These are phyloP conservation scores for Trametes cingulata DNA, from an alignment of 768 basidiomycete genomes.

Conservation along the genomic window DNA sequence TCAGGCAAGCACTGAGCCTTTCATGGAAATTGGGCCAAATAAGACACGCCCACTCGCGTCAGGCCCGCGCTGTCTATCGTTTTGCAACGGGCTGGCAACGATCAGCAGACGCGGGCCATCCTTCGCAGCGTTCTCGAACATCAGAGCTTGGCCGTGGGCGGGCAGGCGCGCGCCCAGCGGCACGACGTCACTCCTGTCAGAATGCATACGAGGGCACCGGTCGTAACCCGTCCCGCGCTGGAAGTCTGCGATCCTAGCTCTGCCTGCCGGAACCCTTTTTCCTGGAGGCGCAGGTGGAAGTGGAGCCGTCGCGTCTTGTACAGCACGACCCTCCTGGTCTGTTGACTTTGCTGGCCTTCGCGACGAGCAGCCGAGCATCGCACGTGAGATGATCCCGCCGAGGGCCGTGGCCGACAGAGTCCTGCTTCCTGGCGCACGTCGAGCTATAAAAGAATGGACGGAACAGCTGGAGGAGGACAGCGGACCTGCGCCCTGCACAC, in stretches of 20 bases:
- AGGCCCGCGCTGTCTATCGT: too few relatives aligned
- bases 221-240: background rate
- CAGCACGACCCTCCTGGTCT: background rate
- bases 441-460: background rate
- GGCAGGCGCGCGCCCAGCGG: too few relatives aligned
- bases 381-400: background rate
- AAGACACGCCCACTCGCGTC: too few relatives aligned
- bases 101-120: background rate
- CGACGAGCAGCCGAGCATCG: background rate
- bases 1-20: too few relatives aligned
- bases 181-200: conserved; percentile 2
- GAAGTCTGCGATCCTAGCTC: background rate
- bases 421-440: background rate
- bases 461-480: background rate
- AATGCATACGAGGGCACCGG: background rate
- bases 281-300: conserved; percentile 1
- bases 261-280: background rate
- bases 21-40: too few relatives aligned
- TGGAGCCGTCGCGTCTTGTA: background rate
- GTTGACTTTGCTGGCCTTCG: conserved; percentile 1
- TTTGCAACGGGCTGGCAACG: too few relatives aligned
- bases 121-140: conserved; percentile 1
- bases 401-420: background rate
- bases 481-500: background rate
- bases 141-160: background rate